Evolutionary conservation across 345 rosid genomes (phyloP).

Genomic region (Eucalyptus fibrosa): DNA sequence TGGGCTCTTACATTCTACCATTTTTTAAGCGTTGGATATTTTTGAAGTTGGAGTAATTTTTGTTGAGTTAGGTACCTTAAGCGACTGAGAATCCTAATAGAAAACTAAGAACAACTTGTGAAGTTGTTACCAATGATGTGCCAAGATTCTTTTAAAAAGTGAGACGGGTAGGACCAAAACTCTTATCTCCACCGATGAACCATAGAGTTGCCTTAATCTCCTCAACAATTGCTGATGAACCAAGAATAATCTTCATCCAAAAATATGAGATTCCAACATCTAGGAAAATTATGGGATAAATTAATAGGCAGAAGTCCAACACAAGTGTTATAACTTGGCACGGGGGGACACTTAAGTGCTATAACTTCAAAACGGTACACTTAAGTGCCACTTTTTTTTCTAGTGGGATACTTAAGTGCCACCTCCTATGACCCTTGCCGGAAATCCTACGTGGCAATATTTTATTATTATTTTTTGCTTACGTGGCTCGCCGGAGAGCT

Average conservation of each 20-base stretch:
- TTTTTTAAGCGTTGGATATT: neutral
- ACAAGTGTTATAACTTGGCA: too few species aligned
- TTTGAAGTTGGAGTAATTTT: neutral
- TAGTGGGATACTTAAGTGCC: too few species aligned
- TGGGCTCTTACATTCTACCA: neutral
- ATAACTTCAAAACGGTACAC: too few species aligned
- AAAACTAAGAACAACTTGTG: neutral
- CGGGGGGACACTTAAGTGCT: too few species aligned
- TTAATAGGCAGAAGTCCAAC: too few species aligned
- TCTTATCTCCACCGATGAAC: neutral
- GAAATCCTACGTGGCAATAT: too few species aligned
- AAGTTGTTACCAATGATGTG: neutral
- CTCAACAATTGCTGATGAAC: neutral
- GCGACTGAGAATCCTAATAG: neutral
- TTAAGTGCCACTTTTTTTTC: too few species aligned
- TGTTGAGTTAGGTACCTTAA: neutral
- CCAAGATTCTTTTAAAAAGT: neutral
- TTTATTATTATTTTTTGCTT: too few species aligned
- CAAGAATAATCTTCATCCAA: neutral
- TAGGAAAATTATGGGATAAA: neutral
- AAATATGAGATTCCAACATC: neutral
- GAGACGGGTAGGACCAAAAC: neutral
- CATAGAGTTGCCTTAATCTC: neutral
- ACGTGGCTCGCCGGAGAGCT: too few species aligned
- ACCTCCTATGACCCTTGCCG: too few species aligned